These are phyloP conservation scores for Ogataea siamensis DNA, from an alignment of 805 yeast species.

Conservation along the genomic window DNA sequence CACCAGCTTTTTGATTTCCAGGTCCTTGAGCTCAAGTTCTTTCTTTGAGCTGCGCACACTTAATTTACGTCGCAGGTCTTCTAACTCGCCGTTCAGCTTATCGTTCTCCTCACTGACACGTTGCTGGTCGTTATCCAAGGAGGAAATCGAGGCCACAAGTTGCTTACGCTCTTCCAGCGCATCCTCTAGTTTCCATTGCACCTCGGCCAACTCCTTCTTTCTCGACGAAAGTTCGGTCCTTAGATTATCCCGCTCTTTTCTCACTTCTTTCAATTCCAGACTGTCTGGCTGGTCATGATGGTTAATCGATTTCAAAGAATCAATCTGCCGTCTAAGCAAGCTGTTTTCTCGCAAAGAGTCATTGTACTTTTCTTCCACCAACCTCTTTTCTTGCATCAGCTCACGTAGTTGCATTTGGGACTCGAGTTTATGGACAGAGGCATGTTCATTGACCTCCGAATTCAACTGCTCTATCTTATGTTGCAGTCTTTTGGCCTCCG, in stretches of 20 bases:
- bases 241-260: constrained; percentile 15
- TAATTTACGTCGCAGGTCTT: constrained; percentile 14
- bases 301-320: constrained; percentile 13
- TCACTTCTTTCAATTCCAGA: constrained; percentile 12
- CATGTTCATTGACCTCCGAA: constrained; percentile 34
- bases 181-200: constrained; percentile 18
- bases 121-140: constrained; percentile 23
- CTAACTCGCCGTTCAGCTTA: constrained; percentile 23
- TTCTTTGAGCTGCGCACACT: constrained; percentile 3
- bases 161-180: constrained; percentile 17
- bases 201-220: constrained; percentile 17
- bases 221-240: constrained; percentile 13
- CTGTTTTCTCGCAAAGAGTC: constrained; percentile 39
- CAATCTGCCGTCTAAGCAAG: constrained; percentile 35
- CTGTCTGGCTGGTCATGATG: constrained; percentile 4
- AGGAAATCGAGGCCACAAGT: constrained; percentile 17
- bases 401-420: constrained; percentile 36
- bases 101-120: constrained; percentile 21
- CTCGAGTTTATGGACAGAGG: constrained; percentile 26
- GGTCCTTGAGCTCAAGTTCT: constrained; percentile 18
- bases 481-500: constrained; percentile 35
- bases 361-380: constrained; percentile 39
- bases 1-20: constrained; percentile 21
- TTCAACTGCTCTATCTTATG: constrained; percentile 11
- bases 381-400: constrained; percentile 35